Conservation (phyloP, 2,329 filamentous ascomycete genomes). For the Aspergillus brasiliensis region DNA sequence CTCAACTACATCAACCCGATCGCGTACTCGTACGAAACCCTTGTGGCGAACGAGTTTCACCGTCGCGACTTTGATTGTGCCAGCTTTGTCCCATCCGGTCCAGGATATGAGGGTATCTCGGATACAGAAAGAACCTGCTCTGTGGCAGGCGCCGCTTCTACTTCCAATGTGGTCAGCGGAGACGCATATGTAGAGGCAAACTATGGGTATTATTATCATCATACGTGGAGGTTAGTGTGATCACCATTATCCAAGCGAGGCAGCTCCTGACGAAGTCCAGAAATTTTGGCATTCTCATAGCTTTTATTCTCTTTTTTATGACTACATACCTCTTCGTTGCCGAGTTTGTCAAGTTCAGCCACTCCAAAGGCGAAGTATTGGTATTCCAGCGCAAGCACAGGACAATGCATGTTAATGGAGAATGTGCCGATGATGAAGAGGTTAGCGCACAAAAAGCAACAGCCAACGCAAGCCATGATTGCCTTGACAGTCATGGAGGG, state of each 20-base stretch:
- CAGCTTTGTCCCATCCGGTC: conserved; percentile 42
- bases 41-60: conserved; percentile 80
- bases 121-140: conserved; percentile 50
- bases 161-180: conserved; percentile 58
- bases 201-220: conserved; percentile 58
- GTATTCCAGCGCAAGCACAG: conserved; percentile 14
- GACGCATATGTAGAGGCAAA: conserved; percentile 57
- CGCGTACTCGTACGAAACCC: conserved; percentile 73
- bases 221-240: conserved; percentile 57
- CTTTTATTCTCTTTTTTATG: conserved; percentile 62
- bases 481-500: neutral
- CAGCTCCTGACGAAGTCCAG: neutral
- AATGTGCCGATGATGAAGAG: neutral
- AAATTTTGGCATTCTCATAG: conserved; percentile 69
- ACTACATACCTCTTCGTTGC: conserved; percentile 54
- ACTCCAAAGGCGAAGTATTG: conserved; percentile 15
- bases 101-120: conserved; percentile 41
- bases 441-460: neutral
- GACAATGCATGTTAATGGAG: neutral
- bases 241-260: neutral
- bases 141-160: conserved; percentile 57
- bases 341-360: conserved; percentile 47
- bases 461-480: neutral
- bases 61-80: conserved; percentile 58
- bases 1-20: conserved; percentile 77